phyloP scores from a whole-genome alignment of 1,139 yeast genomes.

The Pichia cactophila region DNA sequence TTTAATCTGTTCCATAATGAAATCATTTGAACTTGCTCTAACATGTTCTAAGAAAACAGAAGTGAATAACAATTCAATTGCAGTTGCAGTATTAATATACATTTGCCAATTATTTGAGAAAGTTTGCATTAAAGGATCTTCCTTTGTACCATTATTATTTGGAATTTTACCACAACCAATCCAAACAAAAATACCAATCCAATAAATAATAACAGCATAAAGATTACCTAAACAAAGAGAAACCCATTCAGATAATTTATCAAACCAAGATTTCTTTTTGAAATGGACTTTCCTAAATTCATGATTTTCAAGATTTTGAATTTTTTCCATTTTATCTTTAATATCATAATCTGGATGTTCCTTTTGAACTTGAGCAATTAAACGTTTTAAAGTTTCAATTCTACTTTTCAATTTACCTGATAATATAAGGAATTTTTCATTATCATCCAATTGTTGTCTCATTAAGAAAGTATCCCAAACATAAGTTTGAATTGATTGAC shows the following conservation, averaged over 20 bases:
- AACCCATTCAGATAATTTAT: slow-evolving; percentile 22
- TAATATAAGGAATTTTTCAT: slow-evolving; percentile 17
- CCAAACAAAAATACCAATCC: slow-evolving; percentile 33
- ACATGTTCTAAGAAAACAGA: slow-evolving; percentile 31
- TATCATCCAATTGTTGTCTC: slow-evolving; percentile 32
- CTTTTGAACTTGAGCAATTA: slow-evolving; percentile 10
- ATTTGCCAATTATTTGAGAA: slow-evolving; percentile 34
- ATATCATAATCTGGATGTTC: neutral
- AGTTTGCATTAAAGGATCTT: slow-evolving; percentile 11
- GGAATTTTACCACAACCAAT: slow-evolving; percentile 30
- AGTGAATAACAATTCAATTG: slow-evolving; percentile 30
- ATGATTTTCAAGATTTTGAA: neutral
- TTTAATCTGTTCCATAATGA: slow-evolving; percentile 23
- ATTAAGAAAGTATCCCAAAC: slow-evolving; percentile 34
- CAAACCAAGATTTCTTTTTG: slow-evolving; percentile 24
- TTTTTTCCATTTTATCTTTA: neutral
- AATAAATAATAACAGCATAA: slow-evolving; percentile 27
- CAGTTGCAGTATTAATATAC: slow-evolving; percentile 34
- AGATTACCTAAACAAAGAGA: slow-evolving; percentile 27
- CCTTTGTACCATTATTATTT: slow-evolving; percentile 12
- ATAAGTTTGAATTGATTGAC: slow-evolving; percentile 34
- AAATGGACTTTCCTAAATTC: slow-evolving; percentile 2
- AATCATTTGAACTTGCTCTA: slow-evolving; percentile 30
- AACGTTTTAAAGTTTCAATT: slow-evolving; percentile 20
- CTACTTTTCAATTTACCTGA: slow-evolving; percentile 30